phyloP scores from a whole-genome alignment of 805 yeast genomes.

The Pichia insulana region DNA sequence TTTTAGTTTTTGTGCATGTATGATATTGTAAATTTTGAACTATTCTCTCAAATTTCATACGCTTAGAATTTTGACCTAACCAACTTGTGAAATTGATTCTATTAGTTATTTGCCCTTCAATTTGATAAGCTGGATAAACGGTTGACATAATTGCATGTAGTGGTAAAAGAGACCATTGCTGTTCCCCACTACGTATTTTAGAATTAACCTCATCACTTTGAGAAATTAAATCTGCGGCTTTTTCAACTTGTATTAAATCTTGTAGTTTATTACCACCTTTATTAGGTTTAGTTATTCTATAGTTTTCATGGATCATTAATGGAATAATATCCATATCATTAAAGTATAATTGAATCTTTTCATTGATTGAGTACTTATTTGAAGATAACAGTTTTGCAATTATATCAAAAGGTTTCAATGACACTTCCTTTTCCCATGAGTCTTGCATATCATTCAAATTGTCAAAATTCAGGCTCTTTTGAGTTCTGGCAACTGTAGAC shows the following conservation, averaged over 20 bases:
- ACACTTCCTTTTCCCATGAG: conserved; percentile 84
- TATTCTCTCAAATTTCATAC: conserved; percentile 65
- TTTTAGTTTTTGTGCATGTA: conserved; percentile 68
- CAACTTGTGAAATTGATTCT: conserved; percentile 75
- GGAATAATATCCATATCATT: conserved; percentile 94
- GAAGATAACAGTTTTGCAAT: conserved; percentile 56
- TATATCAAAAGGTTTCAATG: conserved; percentile 88
- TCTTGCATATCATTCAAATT: conserved; percentile 54
- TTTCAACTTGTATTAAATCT: conserved; percentile 55
- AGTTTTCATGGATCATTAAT: conserved; percentile 92
- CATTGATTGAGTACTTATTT: conserved; percentile 58
- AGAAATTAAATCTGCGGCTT: conserved; percentile 85
- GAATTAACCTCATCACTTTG: conserved; percentile 74
- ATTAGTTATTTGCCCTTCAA: conserved; percentile 62
- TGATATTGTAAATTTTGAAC: conserved; percentile 87
- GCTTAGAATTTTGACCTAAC: conserved; percentile 86
- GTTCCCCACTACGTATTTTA: conserved; percentile 81
- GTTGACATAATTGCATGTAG: conserved; percentile 83
- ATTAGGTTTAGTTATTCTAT: conserved; percentile 56
- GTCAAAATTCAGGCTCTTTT: conserved; percentile 51
- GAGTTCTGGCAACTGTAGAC: conserved; percentile 75
- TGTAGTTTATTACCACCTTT: conserved; percentile 32
- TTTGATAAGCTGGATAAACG: conserved; percentile 65
- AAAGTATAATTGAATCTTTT: conserved; percentile 81
- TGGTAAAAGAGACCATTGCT: conserved; percentile 90